These are phyloP conservation scores for Phaeosphaeriaceae sp. DNA, from an alignment of 2,329 filamentous ascomycete genomes.

Conservation along the genomic window DNA sequence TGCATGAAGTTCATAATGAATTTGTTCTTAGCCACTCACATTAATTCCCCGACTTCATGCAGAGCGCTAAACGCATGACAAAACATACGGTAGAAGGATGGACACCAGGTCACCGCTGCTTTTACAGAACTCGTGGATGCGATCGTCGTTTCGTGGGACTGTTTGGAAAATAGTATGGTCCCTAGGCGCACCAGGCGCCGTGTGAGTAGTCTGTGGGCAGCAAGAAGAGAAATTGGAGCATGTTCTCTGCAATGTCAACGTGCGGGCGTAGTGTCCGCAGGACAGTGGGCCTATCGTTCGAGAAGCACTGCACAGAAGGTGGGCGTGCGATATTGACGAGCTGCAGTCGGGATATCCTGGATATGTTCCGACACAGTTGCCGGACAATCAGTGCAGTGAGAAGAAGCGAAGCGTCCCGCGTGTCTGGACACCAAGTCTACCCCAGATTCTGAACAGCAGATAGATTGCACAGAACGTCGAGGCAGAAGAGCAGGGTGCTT, in stretches of 20 bases:
- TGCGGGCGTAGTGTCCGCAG: neutral
- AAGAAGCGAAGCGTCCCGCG: neutral
- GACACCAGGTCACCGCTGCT: neutral
- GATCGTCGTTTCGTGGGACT: neutral
- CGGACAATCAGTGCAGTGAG: neutral
- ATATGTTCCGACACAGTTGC: slow-evolving; percentile 1
- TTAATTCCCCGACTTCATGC: neutral
- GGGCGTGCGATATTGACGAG: neutral
- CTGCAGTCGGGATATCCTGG: neutral
- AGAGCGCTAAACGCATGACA: slow-evolving; percentile 1
- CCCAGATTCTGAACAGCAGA: slow-evolving; percentile 3
- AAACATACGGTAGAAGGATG: neutral
- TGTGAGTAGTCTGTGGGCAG: neutral
- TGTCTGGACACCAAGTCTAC: neutral
- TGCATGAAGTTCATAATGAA: neutral
- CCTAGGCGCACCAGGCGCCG: neutral
- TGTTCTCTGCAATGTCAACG: neutral
- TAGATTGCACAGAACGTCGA: neutral
- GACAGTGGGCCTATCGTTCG: neutral
- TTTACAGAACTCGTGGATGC: neutral
- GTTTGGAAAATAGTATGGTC: neutral
- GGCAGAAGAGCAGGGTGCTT: neutral
- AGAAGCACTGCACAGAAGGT: neutral
- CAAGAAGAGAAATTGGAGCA: neutral
- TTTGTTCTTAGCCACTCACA: neutral